Percentiles rank a stretch among this genome's conserved stretches.
Conservation (phyloP, 495 filamentous ascomycete genomes). For the Chaetomium tenue region DNA sequence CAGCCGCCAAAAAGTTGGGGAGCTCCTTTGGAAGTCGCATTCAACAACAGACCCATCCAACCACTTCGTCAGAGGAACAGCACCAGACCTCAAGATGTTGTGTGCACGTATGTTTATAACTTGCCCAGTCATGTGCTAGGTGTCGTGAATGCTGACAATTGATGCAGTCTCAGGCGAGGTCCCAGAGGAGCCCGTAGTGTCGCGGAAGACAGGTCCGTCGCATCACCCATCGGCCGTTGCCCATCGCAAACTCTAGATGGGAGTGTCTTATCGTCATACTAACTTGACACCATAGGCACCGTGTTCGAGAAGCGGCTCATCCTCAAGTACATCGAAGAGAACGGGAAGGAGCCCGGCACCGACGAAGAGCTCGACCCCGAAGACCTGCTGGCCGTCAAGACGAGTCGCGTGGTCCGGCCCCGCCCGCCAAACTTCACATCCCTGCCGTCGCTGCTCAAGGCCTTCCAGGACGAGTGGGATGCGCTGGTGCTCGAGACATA, state of each 20-base stretch:
- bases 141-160: slow-evolving; percentile 25
- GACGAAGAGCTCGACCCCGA: slow-evolving; percentile 82
- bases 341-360: slow-evolving; percentile 91
- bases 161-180: slow-evolving; percentile 89
- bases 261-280: neutral
- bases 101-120: slow-evolving; percentile 60
- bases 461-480: slow-evolving; percentile 99
- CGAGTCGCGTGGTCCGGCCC: slow-evolving; percentile 75
- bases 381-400: slow-evolving; percentile 84
- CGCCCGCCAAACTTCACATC: slow-evolving; percentile 94
- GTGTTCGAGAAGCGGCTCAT: slow-evolving; percentile 94
- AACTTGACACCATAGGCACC: slow-evolving; percentile 55
- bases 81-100: slow-evolving; percentile 52
- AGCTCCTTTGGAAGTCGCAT: slow-evolving; percentile 4
- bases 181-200: slow-evolving; percentile 91
- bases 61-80: neutral
- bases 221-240: neutral
- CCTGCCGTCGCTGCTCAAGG: slow-evolving; percentile 89
- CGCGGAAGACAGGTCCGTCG: slow-evolving; percentile 81
- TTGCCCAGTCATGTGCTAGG: no score
- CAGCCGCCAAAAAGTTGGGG: slow-evolving; percentile 31
- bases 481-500: slow-evolving; percentile 86
- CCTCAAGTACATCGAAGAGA: slow-evolving; percentile 89
- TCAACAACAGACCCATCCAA: slow-evolving; percentile 4
- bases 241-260: neutral